These are phyloP conservation scores for Penicillium frequentans DNA, from an alignment of 2,329 filamentous ascomycete species.

Conservation along the genomic window DNA sequence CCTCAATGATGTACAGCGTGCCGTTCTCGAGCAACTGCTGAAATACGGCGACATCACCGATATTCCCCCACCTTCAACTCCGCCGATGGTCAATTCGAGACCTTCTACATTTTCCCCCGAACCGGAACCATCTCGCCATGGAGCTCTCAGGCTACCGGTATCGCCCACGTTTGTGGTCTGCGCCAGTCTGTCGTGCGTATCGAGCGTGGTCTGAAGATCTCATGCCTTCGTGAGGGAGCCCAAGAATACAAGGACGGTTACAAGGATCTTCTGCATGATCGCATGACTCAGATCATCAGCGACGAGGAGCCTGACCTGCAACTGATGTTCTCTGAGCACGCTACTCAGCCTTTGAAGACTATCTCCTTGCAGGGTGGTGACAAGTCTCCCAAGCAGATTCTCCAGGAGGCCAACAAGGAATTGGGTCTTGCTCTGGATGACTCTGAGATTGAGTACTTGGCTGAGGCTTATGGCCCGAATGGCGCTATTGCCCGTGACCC, in stretches of 20 bases:
- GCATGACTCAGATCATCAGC: slow-evolving; percentile 88
- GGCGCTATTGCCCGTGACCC: slow-evolving; percentile 61
- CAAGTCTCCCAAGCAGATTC: slow-evolving; percentile 65
- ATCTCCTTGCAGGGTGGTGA: slow-evolving; percentile 71
- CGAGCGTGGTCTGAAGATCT: slow-evolving; percentile 80
- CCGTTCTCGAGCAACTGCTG: slow-evolving; percentile 59
- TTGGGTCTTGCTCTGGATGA: slow-evolving; percentile 84
- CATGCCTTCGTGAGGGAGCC: slow-evolving; percentile 59
- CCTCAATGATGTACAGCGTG: slow-evolving; percentile 49
- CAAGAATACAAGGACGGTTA: slow-evolving; percentile 58
- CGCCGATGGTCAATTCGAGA: slow-evolving; percentile 53
- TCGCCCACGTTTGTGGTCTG: slow-evolving; percentile 87
- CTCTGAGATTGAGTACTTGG: slow-evolving; percentile 89
- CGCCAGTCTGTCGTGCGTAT: slow-evolving; percentile 71
- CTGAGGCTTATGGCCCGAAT: slow-evolving; percentile 73
- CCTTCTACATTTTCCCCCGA: slow-evolving; percentile 75
- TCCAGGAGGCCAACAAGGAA: slow-evolving; percentile 80
- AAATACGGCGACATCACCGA: slow-evolving; percentile 60
- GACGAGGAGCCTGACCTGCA: slow-evolving; percentile 66
- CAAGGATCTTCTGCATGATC: slow-evolving; percentile 73
- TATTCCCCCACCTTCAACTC: slow-evolving; percentile 44
- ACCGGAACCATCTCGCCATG: slow-evolving; percentile 86
- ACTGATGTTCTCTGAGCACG: slow-evolving; percentile 74
- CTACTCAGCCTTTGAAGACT: slow-evolving; percentile 66
- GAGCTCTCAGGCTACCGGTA: slow-evolving; percentile 95